Conservation (phyloP, 1,284 basidiomycete genomes). For the Phenoliferia sp. region DNA sequence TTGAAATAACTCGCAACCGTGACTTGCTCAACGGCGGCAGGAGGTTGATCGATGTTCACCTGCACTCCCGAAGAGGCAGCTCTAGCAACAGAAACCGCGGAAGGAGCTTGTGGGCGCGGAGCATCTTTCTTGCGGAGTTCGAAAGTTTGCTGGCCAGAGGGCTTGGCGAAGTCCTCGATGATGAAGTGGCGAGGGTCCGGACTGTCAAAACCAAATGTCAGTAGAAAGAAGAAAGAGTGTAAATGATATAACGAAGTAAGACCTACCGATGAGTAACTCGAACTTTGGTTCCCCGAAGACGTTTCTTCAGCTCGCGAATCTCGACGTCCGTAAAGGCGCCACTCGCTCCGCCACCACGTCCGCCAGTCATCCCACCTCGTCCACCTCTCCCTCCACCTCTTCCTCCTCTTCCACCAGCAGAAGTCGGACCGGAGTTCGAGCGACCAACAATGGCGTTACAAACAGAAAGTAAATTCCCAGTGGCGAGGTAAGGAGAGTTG, state of each 20-base stretch:
- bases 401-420: no score
- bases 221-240: not conserved
- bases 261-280: not conserved
- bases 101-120: not conserved
- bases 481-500: not conserved
- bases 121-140: not conserved
- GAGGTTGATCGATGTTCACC: not conserved
- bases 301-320: not conserved
- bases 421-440: no score
- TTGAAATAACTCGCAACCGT: not conserved
- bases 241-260: not conserved
- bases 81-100: not conserved
- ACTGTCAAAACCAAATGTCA: not conserved
- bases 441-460: not conserved
- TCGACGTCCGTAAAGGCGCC: no score
- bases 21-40: not conserved
- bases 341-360: no score
- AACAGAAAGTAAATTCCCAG: not conserved
- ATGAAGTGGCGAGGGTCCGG: not conserved
- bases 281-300: not conserved
- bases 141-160: not conserved
- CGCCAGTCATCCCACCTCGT: no score
- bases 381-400: no score
- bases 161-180: not conserved
- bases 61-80: not conserved